Conservation (phyloP, 805 yeast species). For the Metschnikowia colocasiae region DNA sequence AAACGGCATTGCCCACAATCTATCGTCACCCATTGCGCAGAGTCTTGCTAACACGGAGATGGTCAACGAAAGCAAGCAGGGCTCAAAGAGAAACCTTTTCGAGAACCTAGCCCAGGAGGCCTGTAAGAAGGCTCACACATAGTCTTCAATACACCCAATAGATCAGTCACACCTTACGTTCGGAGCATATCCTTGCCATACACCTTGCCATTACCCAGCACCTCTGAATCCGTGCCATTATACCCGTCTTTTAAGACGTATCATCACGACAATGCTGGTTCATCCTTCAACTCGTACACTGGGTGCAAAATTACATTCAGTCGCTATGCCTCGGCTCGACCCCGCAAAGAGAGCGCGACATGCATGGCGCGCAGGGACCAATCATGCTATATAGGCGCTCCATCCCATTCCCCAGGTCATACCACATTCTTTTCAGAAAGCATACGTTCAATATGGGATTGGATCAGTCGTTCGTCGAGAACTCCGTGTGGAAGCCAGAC, state of each 20-base stretch:
- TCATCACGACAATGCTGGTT: no score
- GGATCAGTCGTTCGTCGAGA: conserved; percentile 19
- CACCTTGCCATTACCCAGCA: no score
- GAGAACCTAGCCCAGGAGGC: not conserved
- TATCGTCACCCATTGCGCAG: conserved; percentile 27
- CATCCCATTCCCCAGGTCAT: not conserved
- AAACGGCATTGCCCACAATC: conserved; percentile 15
- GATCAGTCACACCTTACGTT: no score
- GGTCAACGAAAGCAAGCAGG: conserved; percentile 3
- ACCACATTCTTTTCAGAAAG: not conserved
- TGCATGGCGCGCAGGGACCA: conserved; percentile 3
- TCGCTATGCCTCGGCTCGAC: conserved; percentile 12
- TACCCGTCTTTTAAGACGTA: no score
- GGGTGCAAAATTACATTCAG: not conserved
- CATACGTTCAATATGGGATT: conserved; percentile 13
- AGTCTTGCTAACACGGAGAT: conserved; percentile 15
- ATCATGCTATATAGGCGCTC: not conserved
- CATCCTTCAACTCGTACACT: no score
- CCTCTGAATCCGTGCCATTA: no score
- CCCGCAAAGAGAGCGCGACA: conserved; percentile 10
- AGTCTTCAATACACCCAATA: conserved; percentile 16
- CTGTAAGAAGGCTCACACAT: conserved; percentile 6
- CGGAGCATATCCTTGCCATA: no score
- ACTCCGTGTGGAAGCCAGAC: conserved; percentile 25
- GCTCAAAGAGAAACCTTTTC: conserved; percentile 1